Evolutionary conservation across 1,284 basidiomycete genomes (phyloP), one percentile per base, ranked within the genome.

Genomic region (Fomitiporia mediterranea): DNA sequence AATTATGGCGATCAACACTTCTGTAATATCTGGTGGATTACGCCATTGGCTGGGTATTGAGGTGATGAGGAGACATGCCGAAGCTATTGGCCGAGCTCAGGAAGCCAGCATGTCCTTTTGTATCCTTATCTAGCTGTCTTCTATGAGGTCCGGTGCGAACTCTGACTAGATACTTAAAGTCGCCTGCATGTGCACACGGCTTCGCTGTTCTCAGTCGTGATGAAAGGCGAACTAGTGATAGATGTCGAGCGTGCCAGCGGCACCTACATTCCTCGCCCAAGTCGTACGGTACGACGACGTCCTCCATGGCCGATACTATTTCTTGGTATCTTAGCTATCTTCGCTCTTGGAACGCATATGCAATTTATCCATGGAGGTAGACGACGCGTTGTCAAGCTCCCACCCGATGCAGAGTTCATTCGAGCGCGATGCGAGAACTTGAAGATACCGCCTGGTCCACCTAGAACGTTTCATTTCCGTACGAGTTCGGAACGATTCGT

Each of bases 401-500:
- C 53, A 15, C 19, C 15, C 2, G 35, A 58, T 30, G 52, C 48
- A 35, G 48, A 6, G 15, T 27, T 23, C 5, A 55, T 51, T 11
- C 17, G 35, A 21, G 52, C 44, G 23, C 53, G 52, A 21, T 66
- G 65, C 53, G 42, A 61, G 15, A 59, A 52, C 15, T 53, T 64
- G 9, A 44, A 61, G 15, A 37, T 61, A 5, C 38, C 44, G 19
- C 62, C 67, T 32, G 77, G 78, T 0, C 79, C 84, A 7, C 72
- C 82, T 13, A 64, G 70, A 0, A 65, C 71, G 27, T 89, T 88
- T 64, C 66, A 70, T 44, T 66, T 70, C 28, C 79, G 92, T 11
- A 77, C 76, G 5, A 68, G 67, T 34, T 91, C 84, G 4, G 91
- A 94, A 65, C 74, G 91, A 39, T 89, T 80, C 63, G 89, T 86